Percentiles rank a stretch among this genome's conserved stretches.
Evolutionary conservation across 2,329 filamentous ascomycete species (phyloP).

Genomic region (Sarocladiaceae sp.): DNA sequence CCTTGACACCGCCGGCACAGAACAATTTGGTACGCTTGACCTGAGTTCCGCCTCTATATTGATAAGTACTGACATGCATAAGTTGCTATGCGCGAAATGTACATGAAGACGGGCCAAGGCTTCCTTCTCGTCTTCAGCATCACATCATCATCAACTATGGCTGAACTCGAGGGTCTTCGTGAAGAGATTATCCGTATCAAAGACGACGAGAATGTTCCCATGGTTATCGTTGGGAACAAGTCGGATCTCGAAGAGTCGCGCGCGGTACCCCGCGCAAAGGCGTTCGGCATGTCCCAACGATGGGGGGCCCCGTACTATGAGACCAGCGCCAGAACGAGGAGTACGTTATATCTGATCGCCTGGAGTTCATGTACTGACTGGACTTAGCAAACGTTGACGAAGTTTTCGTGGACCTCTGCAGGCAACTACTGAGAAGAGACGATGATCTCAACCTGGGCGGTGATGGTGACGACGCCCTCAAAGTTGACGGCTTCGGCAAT

Average conservation of each 20-base stretch:
- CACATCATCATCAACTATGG: conserved; percentile 75
- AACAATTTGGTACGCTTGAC: conserved; percentile 72
- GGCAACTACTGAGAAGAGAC: conserved; percentile 75
- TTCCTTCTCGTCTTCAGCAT: conserved; percentile 92
- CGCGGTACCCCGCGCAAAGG: conserved; percentile 67
- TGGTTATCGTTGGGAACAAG: conserved; percentile 91
- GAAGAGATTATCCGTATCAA: conserved; percentile 91
- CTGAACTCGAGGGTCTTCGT: conserved; percentile 72
- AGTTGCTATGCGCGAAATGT: conserved; percentile 69
- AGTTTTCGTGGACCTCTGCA: conserved; percentile 77
- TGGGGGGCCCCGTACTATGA: conserved; percentile 93
- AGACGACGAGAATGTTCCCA: conserved; percentile 75
- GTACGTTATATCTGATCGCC: conserved; percentile 33
- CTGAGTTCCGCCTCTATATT: not conserved
- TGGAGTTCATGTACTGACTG: not conserved
- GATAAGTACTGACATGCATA: conserved; percentile 14
- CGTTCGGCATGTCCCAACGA: conserved; percentile 76
- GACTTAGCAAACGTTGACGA: conserved; percentile 88
- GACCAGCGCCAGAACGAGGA: conserved; percentile 72
- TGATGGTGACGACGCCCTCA: conserved; percentile 35
- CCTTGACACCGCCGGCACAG: conserved; percentile 84
- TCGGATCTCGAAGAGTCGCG: conserved; percentile 83
- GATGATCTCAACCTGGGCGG: conserved; percentile 34
- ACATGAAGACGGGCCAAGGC: conserved; percentile 90
- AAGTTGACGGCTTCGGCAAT: conserved; percentile 28